Evolutionary conservation across 2,329 filamentous ascomycete species (phyloP), one percentile per base, ranked within the genome.

Genomic region (Venturia pyrina): DNA sequence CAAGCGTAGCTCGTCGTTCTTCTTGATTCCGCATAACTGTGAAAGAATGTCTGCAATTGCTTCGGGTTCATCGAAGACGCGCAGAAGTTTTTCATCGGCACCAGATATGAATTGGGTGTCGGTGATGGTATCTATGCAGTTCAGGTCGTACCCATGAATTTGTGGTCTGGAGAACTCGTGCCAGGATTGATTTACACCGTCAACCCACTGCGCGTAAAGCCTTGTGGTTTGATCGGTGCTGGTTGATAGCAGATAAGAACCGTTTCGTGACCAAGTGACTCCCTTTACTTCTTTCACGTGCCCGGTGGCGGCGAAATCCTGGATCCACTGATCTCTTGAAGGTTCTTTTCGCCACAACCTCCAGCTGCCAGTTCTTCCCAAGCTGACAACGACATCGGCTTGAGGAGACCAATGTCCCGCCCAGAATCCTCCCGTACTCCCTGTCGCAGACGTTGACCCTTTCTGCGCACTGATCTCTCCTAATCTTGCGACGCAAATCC

Each of bases 71-170:
- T 89, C 88, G 76, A 99, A 99, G 1, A 99, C 93, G 32, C 95
- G 89, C 75, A 99, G 85, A n/a, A 99, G 85, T 78, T 99, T 99
- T 80, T 99, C 95, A 70, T 99, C 95, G 3, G 95, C 95, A 7
- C 95, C 95, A 2, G 93, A 96, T 28, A 98, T 89, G 73, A 99
- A 99, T 70, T 88, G 89, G 8, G 85, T 83, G 8, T 84, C 77
- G 8, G 86, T 87, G 5, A 97, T 81, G 0, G 87, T 84, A 72
- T 92, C 89, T 69, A 98, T 87, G 75, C 95, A 98, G 79, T 98
- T 99, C 65, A 99, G 83, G 75, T 99, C 93, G 75, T 99, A 99
- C 46, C 95, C 95, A 75, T 99, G 95, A 69, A 99, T 99, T 75
- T 99, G 95, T 4, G 95, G 95, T 62, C 95, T 83, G 0, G 93